Base-by-base conservation (phyloP, 805 yeast species). In the Scheffersomyces coipomensis region DNA sequence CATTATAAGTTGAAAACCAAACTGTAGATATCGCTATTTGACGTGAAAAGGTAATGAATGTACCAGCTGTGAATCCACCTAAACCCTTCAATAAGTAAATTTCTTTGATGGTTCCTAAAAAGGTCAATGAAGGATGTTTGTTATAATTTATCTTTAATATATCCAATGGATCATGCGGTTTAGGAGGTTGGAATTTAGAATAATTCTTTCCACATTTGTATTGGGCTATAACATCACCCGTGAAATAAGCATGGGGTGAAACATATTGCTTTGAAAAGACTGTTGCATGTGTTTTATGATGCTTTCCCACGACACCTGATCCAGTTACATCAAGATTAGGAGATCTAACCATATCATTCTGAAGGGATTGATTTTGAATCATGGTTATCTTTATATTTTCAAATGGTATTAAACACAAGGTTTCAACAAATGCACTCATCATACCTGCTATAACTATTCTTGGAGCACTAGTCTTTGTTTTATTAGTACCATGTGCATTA, bases 401-500 rank as follows among this genome's bases (percentile, higher is more conserved):
- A 58, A 91, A 90, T 0, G 98, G 99, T 15, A 93, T 85, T 17
- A 91, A 79, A 73, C 85, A 77, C 24, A 89, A 46, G 2, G 95
- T 81, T 59, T 93, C 98, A 32, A 83, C 65, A 41, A 85, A 71
- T 2, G 96, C 98, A 4, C 96, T 85, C 68, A 88, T 76, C 1
- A 74, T 72, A 8, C 95, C 96, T 3, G 97, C 96, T 42, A 85
- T 80, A 6, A 88, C 85, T 29, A 88, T 75, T 51, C 88, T 73
- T 8, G 95, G 91, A 1, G 95, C 95, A 6, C 83, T 73, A 2
- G 88, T 73, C 46, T 79, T 75, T n/a, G 81, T 78, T 37, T 62
- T 64, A 15, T 71, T 75, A 21, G 76, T 39, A 7, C 57, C 61
- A 4, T 47, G 37, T 2, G 44, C 44, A 30, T 53, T 59, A 39